Evolutionary conservation across 495 filamentous ascomycete species (phyloP).

Genomic region (Podospora appendiculata): DNA sequence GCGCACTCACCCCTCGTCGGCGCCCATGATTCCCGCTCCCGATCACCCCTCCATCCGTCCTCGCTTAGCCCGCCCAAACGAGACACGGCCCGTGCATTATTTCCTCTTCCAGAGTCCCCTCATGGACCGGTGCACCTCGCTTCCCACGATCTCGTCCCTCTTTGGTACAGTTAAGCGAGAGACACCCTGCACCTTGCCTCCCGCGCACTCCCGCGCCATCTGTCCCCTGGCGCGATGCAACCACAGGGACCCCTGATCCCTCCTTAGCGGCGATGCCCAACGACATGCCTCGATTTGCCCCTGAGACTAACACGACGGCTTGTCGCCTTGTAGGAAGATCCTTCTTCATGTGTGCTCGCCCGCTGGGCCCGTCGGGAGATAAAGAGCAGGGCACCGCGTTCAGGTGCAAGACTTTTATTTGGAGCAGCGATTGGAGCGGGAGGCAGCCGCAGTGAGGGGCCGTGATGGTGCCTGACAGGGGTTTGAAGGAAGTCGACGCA

Average conservation of each 20-base stretch:
- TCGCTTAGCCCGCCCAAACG: too few species aligned
- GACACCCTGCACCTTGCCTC: too few species aligned
- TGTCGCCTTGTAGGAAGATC: constrained; percentile 47
- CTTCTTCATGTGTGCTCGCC: constrained; percentile 82
- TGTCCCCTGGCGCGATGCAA: too few species aligned
- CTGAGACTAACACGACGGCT: not conserved
- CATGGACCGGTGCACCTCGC: too few species aligned
- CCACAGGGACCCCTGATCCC: too few species aligned
- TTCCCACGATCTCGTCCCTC: too few species aligned
- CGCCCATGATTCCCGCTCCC: too few species aligned
- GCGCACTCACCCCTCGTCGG: not conserved
- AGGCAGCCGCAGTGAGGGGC: not conserved
- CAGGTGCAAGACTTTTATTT: constrained; percentile 83
- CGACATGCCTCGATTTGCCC: not conserved
- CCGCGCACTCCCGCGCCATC: too few species aligned
- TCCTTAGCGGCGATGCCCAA: too few species aligned
- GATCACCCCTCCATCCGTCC: not conserved
- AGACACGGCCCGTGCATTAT: not conserved
- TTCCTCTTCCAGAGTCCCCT: not conserved
- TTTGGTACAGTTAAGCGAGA: too few species aligned
- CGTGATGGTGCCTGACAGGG: too few species aligned
- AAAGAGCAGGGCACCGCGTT: constrained; percentile 79
- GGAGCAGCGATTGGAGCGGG: constrained; percentile 73
- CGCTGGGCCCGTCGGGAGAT: constrained; percentile 71
- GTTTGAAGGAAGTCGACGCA: too few species aligned